Conservation (phyloP, 2,329 filamentous ascomycete species). For the Colletotrichum spinosum region DNA sequence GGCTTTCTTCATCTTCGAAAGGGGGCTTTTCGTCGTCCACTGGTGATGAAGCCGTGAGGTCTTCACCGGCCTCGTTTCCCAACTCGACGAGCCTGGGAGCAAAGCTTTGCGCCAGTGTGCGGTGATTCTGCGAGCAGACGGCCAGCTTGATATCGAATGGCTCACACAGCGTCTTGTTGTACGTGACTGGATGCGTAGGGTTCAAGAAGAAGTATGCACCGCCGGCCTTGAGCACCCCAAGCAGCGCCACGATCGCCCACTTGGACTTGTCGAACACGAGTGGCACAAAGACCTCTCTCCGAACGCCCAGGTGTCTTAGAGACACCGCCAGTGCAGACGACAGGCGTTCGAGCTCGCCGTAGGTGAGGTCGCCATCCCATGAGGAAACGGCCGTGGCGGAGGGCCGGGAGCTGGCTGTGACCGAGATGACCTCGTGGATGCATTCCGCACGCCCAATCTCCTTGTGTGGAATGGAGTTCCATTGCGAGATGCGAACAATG, state of each 20-base stretch:
- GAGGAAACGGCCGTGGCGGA: constrained; percentile 41
- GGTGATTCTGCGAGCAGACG: background rate
- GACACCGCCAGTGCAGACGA: background rate
- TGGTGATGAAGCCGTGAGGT: background rate
- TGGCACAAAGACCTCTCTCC: constrained; percentile 38
- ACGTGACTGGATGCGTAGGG: constrained; percentile 33
- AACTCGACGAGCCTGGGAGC: constrained; percentile 1
- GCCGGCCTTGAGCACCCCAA: constrained; percentile 42
- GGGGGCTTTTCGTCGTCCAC: too few species aligned
- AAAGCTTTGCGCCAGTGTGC: constrained; percentile 37
- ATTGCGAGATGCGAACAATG: background rate
- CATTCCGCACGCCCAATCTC: background rate
- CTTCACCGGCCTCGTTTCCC: background rate
- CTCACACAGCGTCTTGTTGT: constrained; percentile 19
- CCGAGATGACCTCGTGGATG: background rate
- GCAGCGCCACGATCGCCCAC: constrained; percentile 42
- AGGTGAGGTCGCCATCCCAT: constrained; percentile 46
- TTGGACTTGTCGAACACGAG: constrained; percentile 46
- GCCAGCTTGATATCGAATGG: background rate
- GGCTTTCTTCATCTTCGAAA: too few species aligned
- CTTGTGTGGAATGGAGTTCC: background rate
- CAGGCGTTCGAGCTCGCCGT: constrained; percentile 40
- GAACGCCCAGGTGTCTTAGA: background rate
- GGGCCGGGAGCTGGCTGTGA: constrained; percentile 13
- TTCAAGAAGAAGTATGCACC: constrained; percentile 40